Base-by-base conservation (phyloP, 768 basidiomycete species). In the Tylopilus sp. region DNA sequence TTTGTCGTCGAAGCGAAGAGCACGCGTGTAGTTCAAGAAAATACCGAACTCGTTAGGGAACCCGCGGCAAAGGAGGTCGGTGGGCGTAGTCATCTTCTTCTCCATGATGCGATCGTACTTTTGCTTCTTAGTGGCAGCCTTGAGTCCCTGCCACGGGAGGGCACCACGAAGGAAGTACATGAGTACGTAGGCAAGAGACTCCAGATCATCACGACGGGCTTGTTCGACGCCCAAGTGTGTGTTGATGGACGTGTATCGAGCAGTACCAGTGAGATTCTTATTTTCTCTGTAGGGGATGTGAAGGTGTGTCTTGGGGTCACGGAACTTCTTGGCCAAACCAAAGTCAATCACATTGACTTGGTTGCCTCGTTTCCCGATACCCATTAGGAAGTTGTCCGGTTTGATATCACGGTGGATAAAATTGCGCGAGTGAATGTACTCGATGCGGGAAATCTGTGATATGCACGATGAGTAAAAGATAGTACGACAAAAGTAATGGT, bases 31-130 rank as follows among this genome's bases (percentile, higher is more conserved):
- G 77, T 98, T 99, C 65, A 99, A 77, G 82, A 98, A 98, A 62
- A 98, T 97, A 38, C 94, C 95, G 58, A 98, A 97, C 75, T 99
- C 97, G 77, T 94, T 95, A 55, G 97, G 95, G 82, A 97, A 98
- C n/a, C 92, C 94, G 60, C 95, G 94, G 78, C 95, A 98, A 25
- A 99, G 84, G 52, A 95, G 79, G 69, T 98, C 94, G 45, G 91
- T 95, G 13, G 94, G 91, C 0, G 94, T 97, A 33, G 97, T 98
- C 94, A 99, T 98, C 84, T 99, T 99, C 84, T 99, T 99, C 76
- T 99, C 97, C 97, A 99, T 99, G 77, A 99, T 99, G 54, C 97
- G 88, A 73, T 98, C 97, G 72, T 98, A 98, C 78, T 99, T 99
- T 80, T 99, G 97, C 83, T 99, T 99, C 91, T 99, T 99, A 53